A percentile compares a stretch with the other conserved stretches of the same genome.
Conservation (phyloP, 73 alveolate species). For the Uronychia setigera region DNA sequence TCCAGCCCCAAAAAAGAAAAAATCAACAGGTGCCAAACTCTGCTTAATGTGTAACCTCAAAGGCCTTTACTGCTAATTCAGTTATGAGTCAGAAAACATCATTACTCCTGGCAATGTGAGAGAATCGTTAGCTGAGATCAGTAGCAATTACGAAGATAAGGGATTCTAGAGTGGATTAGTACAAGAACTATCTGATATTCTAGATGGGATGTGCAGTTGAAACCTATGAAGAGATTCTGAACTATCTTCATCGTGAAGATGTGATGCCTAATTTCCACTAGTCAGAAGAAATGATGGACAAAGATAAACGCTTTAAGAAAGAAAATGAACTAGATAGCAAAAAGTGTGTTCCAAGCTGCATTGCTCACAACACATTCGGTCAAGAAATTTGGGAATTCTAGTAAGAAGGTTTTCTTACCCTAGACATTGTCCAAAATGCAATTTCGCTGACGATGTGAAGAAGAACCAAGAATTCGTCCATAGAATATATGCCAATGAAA, state of each 20-base stretch:
- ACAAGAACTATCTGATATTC: not conserved
- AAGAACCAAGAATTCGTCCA: slow-evolving; percentile 31
- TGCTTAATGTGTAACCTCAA: slow-evolving; percentile 18
- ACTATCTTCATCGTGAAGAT: slow-evolving; percentile 60
- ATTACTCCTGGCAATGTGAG: slow-evolving; percentile 22
- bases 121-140: slow-evolving; percentile 4
- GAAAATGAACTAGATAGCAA: slow-evolving; percentile 35
- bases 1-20: not conserved
- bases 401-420: not conserved
- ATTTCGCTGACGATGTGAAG: slow-evolving; percentile 36
- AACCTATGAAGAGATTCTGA: slow-evolving; percentile 55
- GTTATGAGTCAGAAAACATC: slow-evolving; percentile 2
- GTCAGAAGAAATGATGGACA: slow-evolving; percentile 15
- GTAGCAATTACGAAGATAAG: slow-evolving; percentile 1
- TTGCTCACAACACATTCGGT: slow-evolving; percentile 65
- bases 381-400: slow-evolving; percentile 39
- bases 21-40: not conserved
- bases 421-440: slow-evolving; percentile 14
- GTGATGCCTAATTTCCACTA: slow-evolving; percentile 43
- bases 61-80: not conserved
- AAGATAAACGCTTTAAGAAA: slow-evolving; percentile 13
- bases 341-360: slow-evolving; percentile 59
- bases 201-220: slow-evolving; percentile 70
- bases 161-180: slow-evolving; percentile 21
- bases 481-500: slow-evolving; percentile 38